Evolutionary conservation across 108 stramenopile species (phyloP).

Genomic region (Nitzschia sp.): DNA sequence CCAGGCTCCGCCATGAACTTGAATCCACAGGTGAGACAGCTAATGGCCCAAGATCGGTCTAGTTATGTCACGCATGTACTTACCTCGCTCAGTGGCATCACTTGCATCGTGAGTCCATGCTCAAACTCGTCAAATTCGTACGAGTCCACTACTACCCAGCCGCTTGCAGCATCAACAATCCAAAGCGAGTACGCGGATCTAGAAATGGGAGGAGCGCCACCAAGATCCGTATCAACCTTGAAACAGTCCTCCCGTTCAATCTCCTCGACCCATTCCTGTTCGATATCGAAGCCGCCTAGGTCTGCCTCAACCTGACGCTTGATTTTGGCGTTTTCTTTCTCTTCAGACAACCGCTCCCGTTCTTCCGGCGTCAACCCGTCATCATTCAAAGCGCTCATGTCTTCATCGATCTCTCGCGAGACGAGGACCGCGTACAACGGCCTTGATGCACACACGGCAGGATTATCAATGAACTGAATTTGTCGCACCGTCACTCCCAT

Average conservation of each 20-base stretch:
- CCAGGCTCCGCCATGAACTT: conserved; percentile 43
- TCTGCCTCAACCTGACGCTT: conserved; percentile 89
- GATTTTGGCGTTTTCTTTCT: conserved; percentile 77
- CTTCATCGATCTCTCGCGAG: conserved; percentile 76
- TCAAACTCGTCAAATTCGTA: conserved; percentile 77
- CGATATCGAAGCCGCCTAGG: conserved; percentile 88
- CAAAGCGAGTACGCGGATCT: conserved; percentile 71
- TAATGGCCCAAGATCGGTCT: neutral
- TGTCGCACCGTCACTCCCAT: conserved; percentile 79
- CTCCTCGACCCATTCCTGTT: conserved; percentile 90
- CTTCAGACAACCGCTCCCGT: conserved; percentile 64
- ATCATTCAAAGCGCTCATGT: conserved; percentile 71
- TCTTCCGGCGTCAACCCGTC: conserved; percentile 81
- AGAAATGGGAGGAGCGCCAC: conserved; percentile 73
- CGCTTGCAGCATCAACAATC: conserved; percentile 82
- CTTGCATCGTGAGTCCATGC: conserved; percentile 73
- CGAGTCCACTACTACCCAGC: conserved; percentile 80
- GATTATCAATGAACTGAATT: conserved; percentile 78
- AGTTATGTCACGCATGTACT: conserved; percentile 22
- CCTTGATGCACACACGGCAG: conserved; percentile 55
- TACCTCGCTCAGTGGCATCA: conserved; percentile 73
- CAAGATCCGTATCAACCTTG: conserved; percentile 62
- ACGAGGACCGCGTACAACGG: conserved; percentile 81
- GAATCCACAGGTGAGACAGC: neutral
- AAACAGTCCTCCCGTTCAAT: conserved; percentile 88